Percentiles rank a stretch among this genome's conserved stretches.
These are phyloP conservation scores for Monosporascus ibericus DNA, from an alignment of 2,329 filamentous ascomycete species.

Conservation along the genomic window DNA sequence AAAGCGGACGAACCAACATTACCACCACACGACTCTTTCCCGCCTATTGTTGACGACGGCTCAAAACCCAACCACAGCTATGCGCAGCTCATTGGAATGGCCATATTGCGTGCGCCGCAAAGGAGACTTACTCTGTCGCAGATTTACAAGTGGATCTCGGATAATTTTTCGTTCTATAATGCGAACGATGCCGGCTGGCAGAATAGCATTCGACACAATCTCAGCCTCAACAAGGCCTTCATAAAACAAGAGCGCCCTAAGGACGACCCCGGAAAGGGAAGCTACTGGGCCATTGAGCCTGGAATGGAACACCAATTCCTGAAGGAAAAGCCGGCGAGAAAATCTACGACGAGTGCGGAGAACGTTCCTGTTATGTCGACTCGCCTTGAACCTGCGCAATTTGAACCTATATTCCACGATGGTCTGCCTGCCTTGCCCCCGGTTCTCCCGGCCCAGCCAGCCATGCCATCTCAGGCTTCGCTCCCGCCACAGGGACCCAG, in stretches of 20 bases:
- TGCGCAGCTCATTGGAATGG: constrained; percentile 92
- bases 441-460: constrained; percentile 19
- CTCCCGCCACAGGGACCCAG: constrained; percentile 33
- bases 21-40: constrained; percentile 74
- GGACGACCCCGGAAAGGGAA: constrained; percentile 94
- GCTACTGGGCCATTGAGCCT: constrained; percentile 92
- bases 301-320: constrained; percentile 86
- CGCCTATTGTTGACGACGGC: constrained; percentile 76
- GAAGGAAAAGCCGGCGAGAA: constrained; percentile 72
- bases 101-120: constrained; percentile 79
- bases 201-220: constrained; percentile 97
- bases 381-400: constrained; percentile 45
- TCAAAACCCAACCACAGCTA: constrained; percentile 89
- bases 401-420: constrained; percentile 28
- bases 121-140: constrained; percentile 83
- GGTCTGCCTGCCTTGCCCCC: constrained; percentile 46
- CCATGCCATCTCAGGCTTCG: constrained; percentile 27
- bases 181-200: constrained; percentile 88
- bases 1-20: constrained; percentile 54
- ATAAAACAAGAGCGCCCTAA: constrained; percentile 93
- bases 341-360: constrained; percentile 48
- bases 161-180: constrained; percentile 84
- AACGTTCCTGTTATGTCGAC: constrained; percentile 54
- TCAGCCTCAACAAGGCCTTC: constrained; percentile 94
- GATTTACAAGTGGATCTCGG: constrained; percentile 99